Percentiles rank a stretch among this genome's conserved stretches.
These are phyloP conservation scores for Starmerella bacillaris DNA, from an alignment of 805 yeast genomes.

Conservation along the genomic window DNA sequence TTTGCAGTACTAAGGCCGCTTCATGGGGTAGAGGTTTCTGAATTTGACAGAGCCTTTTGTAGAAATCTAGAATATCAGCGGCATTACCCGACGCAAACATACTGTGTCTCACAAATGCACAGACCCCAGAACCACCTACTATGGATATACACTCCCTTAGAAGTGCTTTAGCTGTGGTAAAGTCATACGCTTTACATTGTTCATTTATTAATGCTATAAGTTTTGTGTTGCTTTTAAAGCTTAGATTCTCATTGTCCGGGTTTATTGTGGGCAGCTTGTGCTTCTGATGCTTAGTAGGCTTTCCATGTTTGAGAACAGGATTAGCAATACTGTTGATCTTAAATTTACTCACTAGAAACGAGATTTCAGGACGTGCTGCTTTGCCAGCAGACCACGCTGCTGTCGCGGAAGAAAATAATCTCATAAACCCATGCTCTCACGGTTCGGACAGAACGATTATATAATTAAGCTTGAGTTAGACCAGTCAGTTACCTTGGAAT, in stretches of 20 bases:
- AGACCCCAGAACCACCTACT: constrained; percentile 6
- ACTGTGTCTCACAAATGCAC: constrained; percentile 8
- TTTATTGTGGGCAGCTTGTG: neutral
- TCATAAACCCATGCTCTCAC: neutral
- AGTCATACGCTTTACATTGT: constrained; percentile 13
- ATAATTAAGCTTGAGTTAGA: no score
- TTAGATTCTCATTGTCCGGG: neutral
- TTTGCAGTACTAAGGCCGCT: constrained; percentile 9
- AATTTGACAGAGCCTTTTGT: constrained; percentile 1
- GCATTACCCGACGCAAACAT: constrained; percentile 10
- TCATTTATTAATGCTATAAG: constrained; percentile 5
- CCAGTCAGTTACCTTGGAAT: no score
- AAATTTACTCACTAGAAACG: neutral
- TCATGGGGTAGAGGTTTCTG: constrained; percentile 3
- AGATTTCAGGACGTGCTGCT: neutral
- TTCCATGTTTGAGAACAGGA: neutral
- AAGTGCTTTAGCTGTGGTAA: constrained; percentile 14
- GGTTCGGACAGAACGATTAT: no score
- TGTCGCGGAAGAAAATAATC: neutral
- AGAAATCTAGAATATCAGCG: constrained; percentile 8
- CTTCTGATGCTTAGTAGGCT: neutral
- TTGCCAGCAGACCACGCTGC: neutral
- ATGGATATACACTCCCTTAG: constrained; percentile 6
- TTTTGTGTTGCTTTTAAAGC: neutral
- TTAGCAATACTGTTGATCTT: neutral